A percentile compares a stretch with the other conserved stretches of the same genome.
phyloP scores from a whole-genome alignment of 2,329 filamentous ascomycete species.

The Fusarium nygamai region DNA sequence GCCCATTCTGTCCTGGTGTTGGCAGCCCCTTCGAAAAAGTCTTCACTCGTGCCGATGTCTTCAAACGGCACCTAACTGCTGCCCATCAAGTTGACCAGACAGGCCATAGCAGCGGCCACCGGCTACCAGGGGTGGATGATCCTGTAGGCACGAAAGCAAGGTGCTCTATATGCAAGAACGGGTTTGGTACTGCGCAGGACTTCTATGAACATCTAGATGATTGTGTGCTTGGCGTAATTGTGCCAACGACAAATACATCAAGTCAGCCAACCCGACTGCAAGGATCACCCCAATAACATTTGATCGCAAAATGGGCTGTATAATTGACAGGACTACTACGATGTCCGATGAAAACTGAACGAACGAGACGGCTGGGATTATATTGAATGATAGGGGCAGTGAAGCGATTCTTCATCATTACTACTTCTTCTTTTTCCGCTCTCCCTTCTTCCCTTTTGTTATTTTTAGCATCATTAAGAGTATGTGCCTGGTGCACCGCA shows the following conservation, averaged over 20 bases:
- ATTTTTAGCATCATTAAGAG: constrained; percentile 20
- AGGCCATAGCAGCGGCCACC: constrained; percentile 81
- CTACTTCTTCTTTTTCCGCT: neutral
- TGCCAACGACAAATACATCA: constrained; percentile 49
- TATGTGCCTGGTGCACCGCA: constrained; percentile 32
- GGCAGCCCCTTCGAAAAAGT: constrained; percentile 91
- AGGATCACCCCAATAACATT: constrained; percentile 7
- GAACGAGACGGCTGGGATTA: constrained; percentile 15
- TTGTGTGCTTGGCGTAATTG: constrained; percentile 68
- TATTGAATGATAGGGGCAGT: constrained; percentile 10
- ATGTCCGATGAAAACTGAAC: constrained; percentile 2
- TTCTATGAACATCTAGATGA: constrained; percentile 95
- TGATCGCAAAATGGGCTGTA: neutral
- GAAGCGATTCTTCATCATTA: neutral
- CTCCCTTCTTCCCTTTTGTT: constrained; percentile 17
- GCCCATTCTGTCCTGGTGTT: constrained; percentile 91
- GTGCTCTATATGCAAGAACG: constrained; percentile 87
- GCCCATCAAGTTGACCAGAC: constrained; percentile 96
- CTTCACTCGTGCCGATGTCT: constrained; percentile 96
- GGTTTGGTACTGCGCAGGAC: constrained; percentile 87
- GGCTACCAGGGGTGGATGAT: constrained; percentile 31
- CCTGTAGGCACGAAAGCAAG: constrained; percentile 70
- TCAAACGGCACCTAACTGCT: constrained; percentile 93
- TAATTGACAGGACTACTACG: neutral
- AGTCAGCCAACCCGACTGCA: constrained; percentile 21